A percentile compares a stretch with the other conserved stretches of the same genome.
Conservation (phyloP, 805 yeast genomes). For the Sugiyamaella americana region DNA sequence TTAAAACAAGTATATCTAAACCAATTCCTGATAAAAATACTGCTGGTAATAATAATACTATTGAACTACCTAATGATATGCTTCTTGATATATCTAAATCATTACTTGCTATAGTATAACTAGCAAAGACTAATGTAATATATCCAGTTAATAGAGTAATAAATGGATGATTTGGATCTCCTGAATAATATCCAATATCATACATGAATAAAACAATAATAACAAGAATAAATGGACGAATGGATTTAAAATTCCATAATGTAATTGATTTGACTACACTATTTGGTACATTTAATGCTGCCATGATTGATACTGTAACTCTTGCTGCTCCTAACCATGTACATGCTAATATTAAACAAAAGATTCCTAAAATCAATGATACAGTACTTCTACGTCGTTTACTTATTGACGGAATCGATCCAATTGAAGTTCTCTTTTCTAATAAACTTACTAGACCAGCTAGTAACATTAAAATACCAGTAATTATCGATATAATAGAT, state of each 20-base stretch:
- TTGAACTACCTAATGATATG: slow-evolving; percentile 11
- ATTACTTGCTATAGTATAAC: slow-evolving; percentile 9
- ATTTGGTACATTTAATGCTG: slow-evolving; percentile 19
- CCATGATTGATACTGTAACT: slow-evolving; percentile 19
- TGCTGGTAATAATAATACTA: slow-evolving; percentile 17
- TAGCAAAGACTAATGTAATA: slow-evolving; percentile 13
- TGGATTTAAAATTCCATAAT: neutral
- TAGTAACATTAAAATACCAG: slow-evolving; percentile 23
- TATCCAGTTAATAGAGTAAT: slow-evolving; percentile 15
- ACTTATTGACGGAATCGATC: slow-evolving; percentile 3
- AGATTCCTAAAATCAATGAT: slow-evolving; percentile 17
- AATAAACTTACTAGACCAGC: slow-evolving; percentile 19
- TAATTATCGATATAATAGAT: slow-evolving; percentile 17
- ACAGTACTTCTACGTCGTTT: slow-evolving; percentile 14
- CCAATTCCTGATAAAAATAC: slow-evolving; percentile 10
- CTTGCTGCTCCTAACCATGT: slow-evolving; percentile 21
- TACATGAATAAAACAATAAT: slow-evolving; percentile 10
- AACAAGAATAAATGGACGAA: slow-evolving; percentile 7
- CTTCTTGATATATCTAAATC: slow-evolving; percentile 8
- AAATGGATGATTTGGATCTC: neutral
- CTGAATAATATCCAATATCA: slow-evolving; percentile 13
- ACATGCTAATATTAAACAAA: slow-evolving; percentile 19
- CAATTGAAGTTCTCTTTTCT: slow-evolving; percentile 10
- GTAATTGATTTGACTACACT: neutral
- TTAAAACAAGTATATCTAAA: slow-evolving; percentile 15